phyloP scores from a whole-genome alignment of 1,284 basidiomycete species.

The Cystobasidium slooffiae region DNA sequence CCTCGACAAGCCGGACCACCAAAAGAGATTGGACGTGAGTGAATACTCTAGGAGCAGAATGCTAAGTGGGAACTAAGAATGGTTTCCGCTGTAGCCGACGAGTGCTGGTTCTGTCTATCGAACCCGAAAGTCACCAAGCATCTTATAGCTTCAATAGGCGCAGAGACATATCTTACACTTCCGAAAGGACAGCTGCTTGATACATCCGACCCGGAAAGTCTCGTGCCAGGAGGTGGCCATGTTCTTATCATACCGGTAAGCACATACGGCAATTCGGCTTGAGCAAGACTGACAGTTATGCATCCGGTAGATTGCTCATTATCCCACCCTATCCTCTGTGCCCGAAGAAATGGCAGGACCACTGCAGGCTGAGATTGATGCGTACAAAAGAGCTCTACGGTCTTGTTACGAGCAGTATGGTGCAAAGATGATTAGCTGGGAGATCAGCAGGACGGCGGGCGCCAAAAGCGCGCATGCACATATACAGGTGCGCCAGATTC shows the following conservation, averaged over 20 bases:
- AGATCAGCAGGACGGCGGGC: slow-evolving; percentile 71
- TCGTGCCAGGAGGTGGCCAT: slow-evolving; percentile 89
- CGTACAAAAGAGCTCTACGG: slow-evolving; percentile 76
- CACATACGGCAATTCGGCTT: slow-evolving; percentile 56
- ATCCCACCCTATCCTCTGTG: slow-evolving; percentile 68
- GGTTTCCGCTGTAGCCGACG: slow-evolving; percentile 66
- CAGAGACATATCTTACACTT: slow-evolving; percentile 88
- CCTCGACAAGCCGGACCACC: slow-evolving; percentile 62
- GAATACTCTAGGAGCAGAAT: slow-evolving; percentile 45
- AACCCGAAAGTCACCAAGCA: slow-evolving; percentile 91
- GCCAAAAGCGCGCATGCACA: slow-evolving; percentile 92
- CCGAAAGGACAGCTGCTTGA: slow-evolving; percentile 91
- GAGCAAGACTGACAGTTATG: background rate
- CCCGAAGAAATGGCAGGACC: slow-evolving; percentile 74
- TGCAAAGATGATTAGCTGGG: slow-evolving; percentile 75
- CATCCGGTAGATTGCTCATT: slow-evolving; percentile 59
- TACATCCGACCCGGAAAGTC: slow-evolving; percentile 61
- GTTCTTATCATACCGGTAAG: slow-evolving; percentile 64
- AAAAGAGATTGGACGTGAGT: slow-evolving; percentile 77
- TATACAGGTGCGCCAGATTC: slow-evolving; percentile 58
- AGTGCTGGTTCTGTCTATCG: slow-evolving; percentile 95
- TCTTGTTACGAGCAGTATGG: slow-evolving; percentile 72
- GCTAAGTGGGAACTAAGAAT: background rate
- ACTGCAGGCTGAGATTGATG: slow-evolving; percentile 77
- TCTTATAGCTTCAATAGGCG: slow-evolving; percentile 87